Base-by-base conservation (phyloP, 1,284 basidiomycete species). In the Cryptococcus sp. region DNA sequence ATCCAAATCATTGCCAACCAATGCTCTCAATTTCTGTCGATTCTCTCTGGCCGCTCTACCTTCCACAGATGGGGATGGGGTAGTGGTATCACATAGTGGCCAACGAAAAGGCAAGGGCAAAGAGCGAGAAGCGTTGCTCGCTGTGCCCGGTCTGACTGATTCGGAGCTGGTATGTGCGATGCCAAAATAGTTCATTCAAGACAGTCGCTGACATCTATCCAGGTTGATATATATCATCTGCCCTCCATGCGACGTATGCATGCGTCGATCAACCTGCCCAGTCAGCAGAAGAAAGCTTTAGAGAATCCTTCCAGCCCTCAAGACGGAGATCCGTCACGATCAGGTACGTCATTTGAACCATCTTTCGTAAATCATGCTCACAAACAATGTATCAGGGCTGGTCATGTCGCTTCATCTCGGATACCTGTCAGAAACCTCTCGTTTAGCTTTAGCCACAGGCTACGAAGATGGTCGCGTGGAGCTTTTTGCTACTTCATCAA, bases 11-110 rank as follows among this genome's bases (percentile, higher is more conserved):
- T 79, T 95, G 75, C 88, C 90, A 67, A 86, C 92, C 58, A 96
- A 95, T 73, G 85, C 91, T 2, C 81, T 95, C 62, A 95, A 94
- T 73, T 95, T 89, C 71, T 94, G 92, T 76, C 85, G 87, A 1
- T 93, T 94, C 72, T 84, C 86, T 4, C 70, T 89, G 0, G 67
- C 84, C 29, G 70, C 61, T 8, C 34, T 63, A 49, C 40, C 56
- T 19, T 16, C 20, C 15, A 40, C 37, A 3, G 19, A 45, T 34
- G 38, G 11, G 13, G 37, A 13, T 46, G 45, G 55, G 34, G 52
- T 50, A 16, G 58, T 50, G 17, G 58, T 49, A 34, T 46, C 40
- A 29, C n/a, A 47, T 15, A 40, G 26, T 37, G 26, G 17, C 38
- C 40, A 54, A 47, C 51, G 50, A 39, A 61, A 61, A 46, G 65